Conservation (phyloP, 2,329 filamentous ascomycete genomes). For the Aspergillus caelatus region DNA sequence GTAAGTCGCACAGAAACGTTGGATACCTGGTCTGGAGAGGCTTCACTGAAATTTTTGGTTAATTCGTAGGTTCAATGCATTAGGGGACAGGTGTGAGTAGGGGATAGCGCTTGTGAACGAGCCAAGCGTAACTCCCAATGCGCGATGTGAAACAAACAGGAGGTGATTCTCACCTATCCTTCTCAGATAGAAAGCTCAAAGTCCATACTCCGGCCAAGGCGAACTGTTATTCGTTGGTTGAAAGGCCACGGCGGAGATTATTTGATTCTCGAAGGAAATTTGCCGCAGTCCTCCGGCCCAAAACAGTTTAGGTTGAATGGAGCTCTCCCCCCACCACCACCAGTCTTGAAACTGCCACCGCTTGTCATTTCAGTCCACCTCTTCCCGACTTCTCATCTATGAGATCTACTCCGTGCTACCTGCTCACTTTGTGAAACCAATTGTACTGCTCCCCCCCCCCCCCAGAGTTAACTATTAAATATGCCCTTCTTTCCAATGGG, state of each 20-base stretch:
- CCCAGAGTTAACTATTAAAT: neutral
- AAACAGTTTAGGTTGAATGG: constrained; percentile 5
- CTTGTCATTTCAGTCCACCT: neutral
- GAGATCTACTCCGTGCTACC: too few relatives aligned
- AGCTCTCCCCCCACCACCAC: too few relatives aligned
- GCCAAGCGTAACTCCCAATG: neutral
- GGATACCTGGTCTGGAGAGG: constrained; percentile 9
- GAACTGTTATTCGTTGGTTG: neutral
- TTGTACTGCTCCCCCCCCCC: neutral
- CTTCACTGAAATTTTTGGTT: neutral
- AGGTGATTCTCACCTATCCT: constrained; percentile 20
- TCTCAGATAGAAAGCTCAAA: constrained; percentile 17
- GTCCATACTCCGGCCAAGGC: constrained; percentile 17
- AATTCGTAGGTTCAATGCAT: neutral
- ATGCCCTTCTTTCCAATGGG: constrained; percentile 44
- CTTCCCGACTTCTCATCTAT: neutral
- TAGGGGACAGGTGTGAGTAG: neutral
- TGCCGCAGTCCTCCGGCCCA: constrained; percentile 32
- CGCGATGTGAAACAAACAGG: constrained; percentile 15
- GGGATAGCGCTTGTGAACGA: neutral
- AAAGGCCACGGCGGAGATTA: neutral
- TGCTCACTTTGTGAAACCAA: neutral
- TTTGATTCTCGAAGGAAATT: constrained; percentile 14
- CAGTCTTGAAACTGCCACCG: neutral
- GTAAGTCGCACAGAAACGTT: constrained; percentile 13